Evolutionary conservation across 1,284 basidiomycete species (phyloP).

Genomic region (Cryptococcus hybrid): DNA sequence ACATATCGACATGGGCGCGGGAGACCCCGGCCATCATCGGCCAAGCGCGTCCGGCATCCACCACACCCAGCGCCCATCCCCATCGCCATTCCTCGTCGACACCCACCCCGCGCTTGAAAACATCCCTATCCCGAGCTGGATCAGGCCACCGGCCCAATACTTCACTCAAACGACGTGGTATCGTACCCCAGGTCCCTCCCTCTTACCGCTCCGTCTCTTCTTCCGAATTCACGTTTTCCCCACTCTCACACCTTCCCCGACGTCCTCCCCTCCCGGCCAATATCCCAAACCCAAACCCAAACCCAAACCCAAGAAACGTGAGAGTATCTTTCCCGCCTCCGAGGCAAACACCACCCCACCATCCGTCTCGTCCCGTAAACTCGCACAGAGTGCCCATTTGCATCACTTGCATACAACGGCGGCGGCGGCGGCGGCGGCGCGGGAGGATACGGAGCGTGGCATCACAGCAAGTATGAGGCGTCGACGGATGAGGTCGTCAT

Average conservation of each 20-base stretch:
- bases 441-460: no score
- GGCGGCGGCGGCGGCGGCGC: not conserved
- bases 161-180: constrained; percentile 6
- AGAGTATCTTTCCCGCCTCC: no score
- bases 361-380: no score
- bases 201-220: constrained; percentile 17
- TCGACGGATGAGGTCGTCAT: not conserved
- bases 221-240: constrained; percentile 2
- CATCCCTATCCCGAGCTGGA: constrained; percentile 7
- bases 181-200: constrained; percentile 4
- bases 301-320: no score
- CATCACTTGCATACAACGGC: no score
- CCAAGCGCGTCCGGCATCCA: constrained; percentile 5
- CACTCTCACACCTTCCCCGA: not conserved
- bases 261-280: no score
- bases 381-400: no score
- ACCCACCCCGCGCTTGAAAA: constrained; percentile 6
- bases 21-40: constrained; percentile 27
- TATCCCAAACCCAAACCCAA: no score
- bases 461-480: not conserved
- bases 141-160: constrained; percentile 6
- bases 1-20: constrained; percentile 33
- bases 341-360: no score
- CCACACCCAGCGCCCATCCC: no score
- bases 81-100: constrained; percentile 5